A percentile compares a stretch with the other conserved stretches of the same genome.
These are phyloP conservation scores for Ceratonia siliqua DNA, from an alignment of 306 rosid species.

Conservation along the genomic window DNA sequence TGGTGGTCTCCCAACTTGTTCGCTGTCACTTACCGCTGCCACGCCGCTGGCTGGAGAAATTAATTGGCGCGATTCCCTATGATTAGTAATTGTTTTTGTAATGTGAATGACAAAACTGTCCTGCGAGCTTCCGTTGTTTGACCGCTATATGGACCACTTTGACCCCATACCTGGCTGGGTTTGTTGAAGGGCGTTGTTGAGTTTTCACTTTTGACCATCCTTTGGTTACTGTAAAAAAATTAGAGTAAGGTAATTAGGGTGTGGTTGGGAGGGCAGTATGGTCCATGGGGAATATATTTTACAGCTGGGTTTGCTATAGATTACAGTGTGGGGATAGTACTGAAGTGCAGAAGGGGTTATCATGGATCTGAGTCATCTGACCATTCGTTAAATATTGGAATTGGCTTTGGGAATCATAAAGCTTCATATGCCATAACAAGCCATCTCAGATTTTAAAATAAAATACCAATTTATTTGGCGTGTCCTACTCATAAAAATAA, in stretches of 20 bases:
- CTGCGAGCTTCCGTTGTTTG: slow-evolving; percentile 43
- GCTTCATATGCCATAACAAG: not conserved
- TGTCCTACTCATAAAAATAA: not conserved
- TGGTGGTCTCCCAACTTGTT: slow-evolving; percentile 7
- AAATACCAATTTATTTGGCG: slow-evolving; percentile 1
- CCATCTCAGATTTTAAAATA: not conserved
- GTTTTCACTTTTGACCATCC: not conserved
- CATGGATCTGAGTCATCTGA: slow-evolving; percentile 41
- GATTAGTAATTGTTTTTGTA: too few species aligned
- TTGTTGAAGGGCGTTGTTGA: slow-evolving; percentile 25
- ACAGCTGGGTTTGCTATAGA: slow-evolving; percentile 25
- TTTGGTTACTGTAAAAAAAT: not conserved
- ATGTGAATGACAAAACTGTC: slow-evolving; percentile 42
- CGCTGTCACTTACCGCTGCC: slow-evolving; percentile 28
- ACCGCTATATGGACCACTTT: slow-evolving; percentile 56
- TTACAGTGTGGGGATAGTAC: not conserved
- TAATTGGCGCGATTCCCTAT: slow-evolving; percentile 36
- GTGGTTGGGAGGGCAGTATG: slow-evolving; percentile 18
- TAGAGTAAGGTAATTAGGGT: not conserved
- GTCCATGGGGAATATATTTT: not conserved
- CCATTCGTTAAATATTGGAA: slow-evolving; percentile 5
- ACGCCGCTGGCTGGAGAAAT: slow-evolving; percentile 40
- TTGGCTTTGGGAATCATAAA: slow-evolving; percentile 26
- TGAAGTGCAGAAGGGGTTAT: not conserved
- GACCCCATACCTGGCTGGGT: slow-evolving; percentile 21